phyloP scores from a whole-genome alignment of 2,329 filamentous ascomycete genomes.

The Talaromyces sp. region DNA sequence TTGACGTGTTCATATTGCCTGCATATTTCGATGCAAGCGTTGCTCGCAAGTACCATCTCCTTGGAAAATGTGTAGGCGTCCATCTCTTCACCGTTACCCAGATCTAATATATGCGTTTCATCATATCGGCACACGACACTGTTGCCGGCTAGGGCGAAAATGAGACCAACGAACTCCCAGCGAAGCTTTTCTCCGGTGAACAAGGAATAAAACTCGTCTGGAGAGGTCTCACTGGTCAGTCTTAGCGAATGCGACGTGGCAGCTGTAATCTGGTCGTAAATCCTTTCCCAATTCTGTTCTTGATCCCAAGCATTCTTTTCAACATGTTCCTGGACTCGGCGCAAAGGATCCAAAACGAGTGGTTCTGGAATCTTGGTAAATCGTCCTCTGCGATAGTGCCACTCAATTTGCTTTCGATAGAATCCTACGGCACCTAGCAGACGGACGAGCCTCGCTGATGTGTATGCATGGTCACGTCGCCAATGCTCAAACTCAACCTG shows the following conservation, averaged over 20 bases:
- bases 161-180: conserved; percentile 26
- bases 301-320: conserved; percentile 11
- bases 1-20: conserved; percentile 11
- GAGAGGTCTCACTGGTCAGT: neutral
- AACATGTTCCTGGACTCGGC: conserved; percentile 3
- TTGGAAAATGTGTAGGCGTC: conserved; percentile 18
- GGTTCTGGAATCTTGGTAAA: conserved; percentile 11
- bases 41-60: conserved; percentile 24
- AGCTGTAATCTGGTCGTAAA: conserved; percentile 13
- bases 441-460: conserved; percentile 8
- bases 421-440: conserved; percentile 9
- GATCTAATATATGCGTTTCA: conserved; percentile 3
- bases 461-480: conserved; percentile 12
- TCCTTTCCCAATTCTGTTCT: conserved; percentile 4
- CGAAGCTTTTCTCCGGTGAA: conserved; percentile 21
- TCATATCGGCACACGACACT: conserved; percentile 11
- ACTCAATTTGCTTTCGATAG: conserved; percentile 1
- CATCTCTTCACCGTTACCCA: conserved; percentile 16
- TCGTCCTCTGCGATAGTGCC: conserved; percentile 5
- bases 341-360: conserved; percentile 10
- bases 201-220: conserved; percentile 12
- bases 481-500: conserved; percentile 15
- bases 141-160: conserved; percentile 23
- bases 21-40: conserved; percentile 22
- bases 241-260: conserved; percentile 8